These are phyloP conservation scores for Acanthochlamys bracteata DNA, from an alignment of 106 monocot genomes.

Conservation along the genomic window DNA sequence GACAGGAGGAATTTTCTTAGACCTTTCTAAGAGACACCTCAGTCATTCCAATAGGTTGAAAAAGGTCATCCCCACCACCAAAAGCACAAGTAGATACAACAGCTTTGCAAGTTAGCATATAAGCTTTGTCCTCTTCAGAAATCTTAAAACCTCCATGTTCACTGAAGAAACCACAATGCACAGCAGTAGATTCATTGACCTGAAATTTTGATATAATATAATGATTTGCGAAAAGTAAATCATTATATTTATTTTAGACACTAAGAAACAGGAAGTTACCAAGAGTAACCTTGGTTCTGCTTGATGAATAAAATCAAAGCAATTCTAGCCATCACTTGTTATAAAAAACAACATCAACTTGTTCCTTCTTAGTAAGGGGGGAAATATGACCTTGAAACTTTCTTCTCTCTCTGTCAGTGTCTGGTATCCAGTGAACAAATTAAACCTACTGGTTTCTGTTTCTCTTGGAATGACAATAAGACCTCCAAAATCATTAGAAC, in stretches of 20 bases:
- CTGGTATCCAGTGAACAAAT: slow-evolving; percentile 80
- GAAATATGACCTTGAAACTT: slow-evolving; percentile 66
- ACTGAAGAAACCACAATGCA: slow-evolving; percentile 94
- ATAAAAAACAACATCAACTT: background rate
- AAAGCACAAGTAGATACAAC: slow-evolving; percentile 94
- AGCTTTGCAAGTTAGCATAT: slow-evolving; percentile 68
- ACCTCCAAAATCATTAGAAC: slow-evolving; percentile 4
- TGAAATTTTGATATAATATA: slow-evolving; percentile 16
- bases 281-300: background rate
- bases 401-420: slow-evolving; percentile 78
- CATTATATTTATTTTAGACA: slow-evolving; percentile 1
- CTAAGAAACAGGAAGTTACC: background rate
- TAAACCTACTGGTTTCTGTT: slow-evolving; percentile 44
- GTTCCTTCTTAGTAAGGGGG: background rate
- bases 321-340: background rate
- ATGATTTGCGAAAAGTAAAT: background rate
- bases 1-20: background rate
- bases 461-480: slow-evolving; percentile 20
- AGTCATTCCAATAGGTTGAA: slow-evolving; percentile 98
- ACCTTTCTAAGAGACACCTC: slow-evolving; percentile 69
- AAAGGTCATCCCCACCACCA: slow-evolving; percentile 72
- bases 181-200: slow-evolving; percentile 51
- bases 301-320: no score
- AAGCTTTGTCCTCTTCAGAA: slow-evolving; percentile 70
- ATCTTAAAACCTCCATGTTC: slow-evolving; percentile 70